Evolutionary conservation across 1,139 yeast genomes (phyloP).

Genomic region (Meyerozyma sp.): DNA sequence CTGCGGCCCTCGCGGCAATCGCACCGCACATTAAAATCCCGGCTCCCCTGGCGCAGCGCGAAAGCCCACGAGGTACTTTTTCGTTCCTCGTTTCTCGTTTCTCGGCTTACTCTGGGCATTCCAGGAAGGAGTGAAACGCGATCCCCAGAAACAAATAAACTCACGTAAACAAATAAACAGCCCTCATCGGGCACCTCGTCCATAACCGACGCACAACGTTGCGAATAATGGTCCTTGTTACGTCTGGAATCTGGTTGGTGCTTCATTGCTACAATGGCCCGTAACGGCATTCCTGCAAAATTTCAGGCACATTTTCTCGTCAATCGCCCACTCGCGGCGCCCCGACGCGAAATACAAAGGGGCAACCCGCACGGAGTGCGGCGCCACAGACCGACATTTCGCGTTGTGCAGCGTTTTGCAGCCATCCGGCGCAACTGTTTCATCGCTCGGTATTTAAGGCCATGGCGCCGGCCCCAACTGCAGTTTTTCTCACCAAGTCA

Average conservation of each 20-base stretch:
- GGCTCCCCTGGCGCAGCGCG: too few species aligned
- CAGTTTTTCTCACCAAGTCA: conserved; percentile 1
- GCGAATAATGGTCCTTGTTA: not conserved
- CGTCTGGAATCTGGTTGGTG: not conserved
- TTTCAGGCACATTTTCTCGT: not conserved
- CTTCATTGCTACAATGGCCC: not conserved
- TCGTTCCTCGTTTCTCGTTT: too few species aligned
- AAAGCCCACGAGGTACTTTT: too few species aligned
- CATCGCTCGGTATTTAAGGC: not conserved
- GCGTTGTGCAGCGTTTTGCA: not conserved
- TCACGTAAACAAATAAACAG: not conserved
- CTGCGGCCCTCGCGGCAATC: too few species aligned
- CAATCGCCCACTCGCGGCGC: not conserved
- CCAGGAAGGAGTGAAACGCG: not conserved
- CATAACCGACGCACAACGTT: not conserved
- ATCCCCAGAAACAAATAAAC: not conserved
- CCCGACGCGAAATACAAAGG: not conserved
- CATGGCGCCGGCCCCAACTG: not conserved
- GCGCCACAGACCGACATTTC: not conserved
- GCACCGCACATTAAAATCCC: too few species aligned
- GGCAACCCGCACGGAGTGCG: not conserved
- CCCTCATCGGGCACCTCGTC: not conserved
- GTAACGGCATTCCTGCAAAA: not conserved
- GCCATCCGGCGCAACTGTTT: not conserved
- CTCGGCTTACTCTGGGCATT: not conserved